Base-by-base conservation (phyloP, 2,329 filamentous ascomycete genomes). In the Colletotrichum sp. region DNA sequence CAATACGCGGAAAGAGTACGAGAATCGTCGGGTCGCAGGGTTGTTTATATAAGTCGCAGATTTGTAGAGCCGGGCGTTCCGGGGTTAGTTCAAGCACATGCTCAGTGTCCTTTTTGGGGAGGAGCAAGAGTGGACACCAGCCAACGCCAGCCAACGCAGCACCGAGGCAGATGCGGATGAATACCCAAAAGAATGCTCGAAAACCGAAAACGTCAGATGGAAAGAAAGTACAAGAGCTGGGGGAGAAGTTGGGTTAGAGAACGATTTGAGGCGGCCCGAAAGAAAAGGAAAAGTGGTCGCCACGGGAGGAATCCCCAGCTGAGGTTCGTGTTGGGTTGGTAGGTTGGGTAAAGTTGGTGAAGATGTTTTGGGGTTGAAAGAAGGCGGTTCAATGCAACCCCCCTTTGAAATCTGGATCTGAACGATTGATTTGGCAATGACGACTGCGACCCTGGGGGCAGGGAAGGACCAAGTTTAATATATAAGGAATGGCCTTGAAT, bases 61-160 rank as follows among this genome's bases (percentile, higher is more conserved):
- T 65, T 52, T 52, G 44, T 52, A 65, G 16, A 76, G 71, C 74
- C 74, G 71, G 71, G 59, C 59, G 65, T 76, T 76, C 71, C 74
- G 74, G 74, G 59, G 65, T 74, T 69, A 59, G 59, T 32, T 62
- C 70, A 73, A 74, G 65, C 74, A 76, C 74, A 76, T 76, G 71
- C 74, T 74, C 73, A 49, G 44, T 73, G 71, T 69, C 71, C 71
- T 76, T 29, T 74, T 73, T 59, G 57, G 52, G 71, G 70, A 63
- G 55, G 70, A 55, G 57, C 27, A 64, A 76, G 59, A 74, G 74
- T 76, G 74, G 74, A 69, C 74, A 76, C 70, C 30, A 30, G 70
- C 59, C 64, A 69, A 62, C 65, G 30, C 70, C 30, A 30, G 70
- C 59, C 64, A 69, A 62, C 65, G 30, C 74, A 44, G 62, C 72